Base-by-base conservation (phyloP, 345 rosid genomes). In the Eucalyptus leucophloia region DNA sequence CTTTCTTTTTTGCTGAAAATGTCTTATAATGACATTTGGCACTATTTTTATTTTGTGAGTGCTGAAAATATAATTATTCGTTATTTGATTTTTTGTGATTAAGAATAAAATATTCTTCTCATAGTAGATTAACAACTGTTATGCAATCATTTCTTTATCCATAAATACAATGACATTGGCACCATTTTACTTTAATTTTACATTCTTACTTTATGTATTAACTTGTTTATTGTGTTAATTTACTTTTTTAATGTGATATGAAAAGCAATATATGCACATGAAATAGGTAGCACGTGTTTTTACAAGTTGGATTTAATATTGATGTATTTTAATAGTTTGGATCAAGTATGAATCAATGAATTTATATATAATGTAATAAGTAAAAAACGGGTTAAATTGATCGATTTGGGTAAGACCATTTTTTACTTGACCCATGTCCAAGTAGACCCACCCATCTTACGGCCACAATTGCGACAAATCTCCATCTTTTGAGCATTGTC, bases 391-490 rank as follows among this genome's bases (percentile, higher is more conserved):
- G 34, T 62, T 7, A 28, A 62, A 62, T 0, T 14, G 4, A 23
- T 24, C 0, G 6, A 56, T 56, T 5, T 56, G 0, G 3, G 14
- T 24, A 0, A 2, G 6, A 10, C 0, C 1, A 4, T 56, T 24
- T 24, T 56, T 9, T 0, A 56, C 30, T 24, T 21, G 6, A 1
- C 28, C 12, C 13, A 56, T 23, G 28, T 10, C 28, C 28, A 56
- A 56, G 28, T 3, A 56, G 0, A 5, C 14, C 62, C 30, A 1
- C 62, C 30, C 6, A 24, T 24, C 0, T 5, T 3, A 56, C 1
- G 14, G 30, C 30, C n/a, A n/a, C 18, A n/a, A 65, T 65, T 65
- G 34, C 2, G 1, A 10, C 5, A 72, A 19, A 37, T 18, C 28
- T 37, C 45, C 28, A 37, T 72, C 14, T 37, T 72, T 37, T 72